phyloP scores from a whole-genome alignment of 495 filamentous ascomycete species.

The Cenococcum geophilum region DNA sequence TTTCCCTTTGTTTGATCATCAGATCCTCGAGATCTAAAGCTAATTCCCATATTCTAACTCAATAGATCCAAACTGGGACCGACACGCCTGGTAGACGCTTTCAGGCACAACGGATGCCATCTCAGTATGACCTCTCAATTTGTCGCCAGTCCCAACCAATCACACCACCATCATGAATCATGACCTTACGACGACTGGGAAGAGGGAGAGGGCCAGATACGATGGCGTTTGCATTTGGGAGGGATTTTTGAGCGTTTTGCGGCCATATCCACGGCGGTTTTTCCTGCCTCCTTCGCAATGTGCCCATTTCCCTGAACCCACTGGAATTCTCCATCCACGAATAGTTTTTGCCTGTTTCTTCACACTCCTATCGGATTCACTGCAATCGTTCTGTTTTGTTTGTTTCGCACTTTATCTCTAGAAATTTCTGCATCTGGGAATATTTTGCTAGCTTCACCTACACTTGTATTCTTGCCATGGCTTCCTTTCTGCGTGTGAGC shows the following conservation, averaged over 20 bases:
- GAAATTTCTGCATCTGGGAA: too few relatives aligned
- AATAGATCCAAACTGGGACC: conserved; percentile 33
- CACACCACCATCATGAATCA: background rate
- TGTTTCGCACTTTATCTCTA: too few relatives aligned
- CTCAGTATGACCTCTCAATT: background rate
- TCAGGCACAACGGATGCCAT: too few relatives aligned
- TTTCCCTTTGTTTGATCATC: conserved; percentile 15
- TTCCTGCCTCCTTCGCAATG: background rate
- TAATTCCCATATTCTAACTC: background rate
- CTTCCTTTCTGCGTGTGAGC: background rate
- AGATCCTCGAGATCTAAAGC: background rate
- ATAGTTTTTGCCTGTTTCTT: too few relatives aligned
- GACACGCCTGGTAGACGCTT: conserved; percentile 26
- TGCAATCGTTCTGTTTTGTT: too few relatives aligned
- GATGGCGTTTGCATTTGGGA: background rate
- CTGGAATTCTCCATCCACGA: too few relatives aligned
- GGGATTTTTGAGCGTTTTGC: background rate
- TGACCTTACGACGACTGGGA: background rate
- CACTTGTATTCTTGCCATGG: too few relatives aligned
- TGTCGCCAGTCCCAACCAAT: background rate
- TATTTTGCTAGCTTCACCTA: too few relatives aligned
- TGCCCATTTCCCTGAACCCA: background rate
- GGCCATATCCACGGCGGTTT: background rate
- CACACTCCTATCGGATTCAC: too few relatives aligned
- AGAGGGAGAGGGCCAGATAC: background rate